Evolutionary conservation across 305 asterid species (phyloP), one percentile per base, ranked within the genome.

Genomic region (Caryopteris hybrid): DNA sequence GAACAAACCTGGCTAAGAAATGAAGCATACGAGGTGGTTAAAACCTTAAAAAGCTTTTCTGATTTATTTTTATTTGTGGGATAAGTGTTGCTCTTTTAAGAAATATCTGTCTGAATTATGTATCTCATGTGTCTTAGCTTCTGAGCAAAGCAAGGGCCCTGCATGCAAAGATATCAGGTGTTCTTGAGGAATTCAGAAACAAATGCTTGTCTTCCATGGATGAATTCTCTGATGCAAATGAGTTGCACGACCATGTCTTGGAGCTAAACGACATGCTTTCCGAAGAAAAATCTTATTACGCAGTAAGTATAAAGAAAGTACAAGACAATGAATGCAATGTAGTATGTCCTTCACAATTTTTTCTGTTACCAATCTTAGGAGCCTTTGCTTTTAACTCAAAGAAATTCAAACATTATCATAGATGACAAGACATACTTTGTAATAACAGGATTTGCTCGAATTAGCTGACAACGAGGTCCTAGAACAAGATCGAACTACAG

Each of bases 21-120:
- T 73, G 96, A 95, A 80, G 87, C 88, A 20, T 66, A 68, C 8
- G 90, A 95, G 98, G 99, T 95, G 69, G 72, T 45, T 48, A 14
- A 55, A 57, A 73, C 27, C 22, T 45, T 43, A 29, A 42, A 31
- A 22, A 51, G 14, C n/a, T n/a, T n/a, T n/a, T n/a, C n/a, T n/a
- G n/a, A n/a, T n/a, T n/a, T n/a, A n/a, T n/a, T n/a, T n/a, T n/a
- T n/a, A n/a, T n/a, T n/a, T n/a, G n/a, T n/a, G n/a, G n/a, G n/a
- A n/a, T n/a, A 29, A 29, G 34, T 50, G 5, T 47, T 46, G 64
- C 46, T 9, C 2, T 8, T n/a, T 62, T 12, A 2, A 1, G 25
- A 33, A 48, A 5, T 34, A 12, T 6, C 18, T 6, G n/a, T 70
- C 52, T 58, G 64, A 25, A 78, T 36, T 33, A 43, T 78, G 3